These are phyloP conservation scores for Kockiozyma suomiensis DNA, from an alignment of 805 yeast species.

Conservation along the genomic window DNA sequence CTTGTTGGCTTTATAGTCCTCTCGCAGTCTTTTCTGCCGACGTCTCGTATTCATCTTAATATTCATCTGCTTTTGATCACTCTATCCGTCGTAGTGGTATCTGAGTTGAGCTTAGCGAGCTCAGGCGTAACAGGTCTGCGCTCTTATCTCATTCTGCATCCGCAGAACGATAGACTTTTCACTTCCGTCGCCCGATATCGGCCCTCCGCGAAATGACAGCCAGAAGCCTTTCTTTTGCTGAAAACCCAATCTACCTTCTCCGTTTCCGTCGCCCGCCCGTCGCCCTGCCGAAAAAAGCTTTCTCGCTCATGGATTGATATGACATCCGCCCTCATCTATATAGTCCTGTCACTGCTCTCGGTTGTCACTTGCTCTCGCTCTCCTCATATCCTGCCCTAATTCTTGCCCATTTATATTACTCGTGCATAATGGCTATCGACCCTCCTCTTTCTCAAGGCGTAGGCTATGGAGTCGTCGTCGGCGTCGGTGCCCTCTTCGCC, in stretches of 20 bases:
- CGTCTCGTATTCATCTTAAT: too few species aligned
- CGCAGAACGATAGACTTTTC: too few species aligned
- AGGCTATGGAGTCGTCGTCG: slow-evolving; percentile 65
- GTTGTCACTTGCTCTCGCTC: not conserved
- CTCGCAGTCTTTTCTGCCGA: too few species aligned
- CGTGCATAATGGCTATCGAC: slow-evolving; percentile 9
- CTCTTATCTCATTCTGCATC: too few species aligned
- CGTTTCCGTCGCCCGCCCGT: slow-evolving; percentile 8
- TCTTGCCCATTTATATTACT: too few species aligned
- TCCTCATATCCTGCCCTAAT: not conserved
- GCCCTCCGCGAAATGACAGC: too few species aligned
- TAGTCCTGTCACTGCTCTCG: not conserved
- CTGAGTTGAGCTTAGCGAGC: too few species aligned
- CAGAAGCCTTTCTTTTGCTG: not conserved
- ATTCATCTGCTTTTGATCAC: too few species aligned
- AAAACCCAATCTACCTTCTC: not conserved
- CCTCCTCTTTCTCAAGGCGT: slow-evolving; percentile 25
- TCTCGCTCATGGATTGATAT: not conserved
- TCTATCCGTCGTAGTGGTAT: too few species aligned
- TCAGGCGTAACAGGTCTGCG: too few species aligned
- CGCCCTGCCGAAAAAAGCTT: not conserved
- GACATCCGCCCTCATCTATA: not conserved
- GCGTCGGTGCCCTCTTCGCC: slow-evolving; percentile 71
- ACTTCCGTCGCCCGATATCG: too few species aligned
- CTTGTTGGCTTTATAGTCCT: too few species aligned